Base-by-base conservation (phyloP, 352 stramenopile species). In the Labyrinthula sp. region DNA sequence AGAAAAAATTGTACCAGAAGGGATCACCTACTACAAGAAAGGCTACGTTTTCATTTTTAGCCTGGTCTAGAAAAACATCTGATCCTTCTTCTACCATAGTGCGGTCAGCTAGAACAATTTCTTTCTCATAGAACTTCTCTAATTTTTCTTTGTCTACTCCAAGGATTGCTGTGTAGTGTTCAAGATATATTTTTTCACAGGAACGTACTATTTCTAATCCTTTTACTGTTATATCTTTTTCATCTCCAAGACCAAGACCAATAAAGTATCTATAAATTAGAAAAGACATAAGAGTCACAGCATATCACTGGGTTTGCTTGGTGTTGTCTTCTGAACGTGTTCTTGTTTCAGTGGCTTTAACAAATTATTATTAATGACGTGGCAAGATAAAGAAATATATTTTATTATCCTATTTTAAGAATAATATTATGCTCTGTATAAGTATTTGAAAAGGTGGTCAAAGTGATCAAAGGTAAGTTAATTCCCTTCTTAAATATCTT, bases 1-100 rank as follows among this genome's bases (percentile, higher is more conserved):
- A n/a, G 1, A 48, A 15, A 18, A 45, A 55, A 6, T 17, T 8
- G 14, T 47, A 77, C 69, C 84, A 94, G 15, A 97, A 76, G 12
- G 85, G 83, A 66, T 97, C 89, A 29, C 89, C 89, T 3, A 98
- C 89, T 9, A 98, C 86, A 17, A 98, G 71, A 60, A 98, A 93
- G 5, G 83, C 73, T 4, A 95, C 82, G 47, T 92, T 73, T 34
- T 75, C 61, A 33, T 89, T 67, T 47, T 87, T 88, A 35, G 73
- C 73, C 31, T 75, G 65, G 8, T 60, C 48, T 2, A 66, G 40
- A 54, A 97, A 96, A 48, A 84, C 69, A 48, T 98, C 89, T 2
- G 81, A 82, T 28, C 85, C 76, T 7, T 77, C 89, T 71, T 98
- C 89, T 1, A 95, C 85, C 45, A 83, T 79, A 52, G 93, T 76